Evolutionary conservation across 345 rosid genomes (phyloP).

Genomic region (Gossypium rotundifolium): DNA sequence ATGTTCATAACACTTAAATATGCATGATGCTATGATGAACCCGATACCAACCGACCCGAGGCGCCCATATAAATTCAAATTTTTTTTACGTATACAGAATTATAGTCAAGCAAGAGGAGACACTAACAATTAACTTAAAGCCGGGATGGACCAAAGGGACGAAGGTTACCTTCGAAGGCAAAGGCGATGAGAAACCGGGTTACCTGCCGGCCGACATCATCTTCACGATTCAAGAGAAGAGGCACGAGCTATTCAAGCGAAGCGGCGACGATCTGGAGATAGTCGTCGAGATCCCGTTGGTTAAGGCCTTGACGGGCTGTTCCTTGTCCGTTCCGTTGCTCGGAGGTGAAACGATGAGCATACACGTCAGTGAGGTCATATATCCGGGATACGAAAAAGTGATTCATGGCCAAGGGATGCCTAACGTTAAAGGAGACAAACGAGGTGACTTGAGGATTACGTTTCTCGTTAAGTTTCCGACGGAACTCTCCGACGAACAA

Average conservation of each 20-base stretch:
- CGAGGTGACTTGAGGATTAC: conserved; percentile 59
- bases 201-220: conserved; percentile 60
- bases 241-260: conserved; percentile 52
- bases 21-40: not conserved
- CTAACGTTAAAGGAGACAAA: conserved; percentile 39
- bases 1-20: not conserved
- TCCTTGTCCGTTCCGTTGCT: conserved; percentile 58
- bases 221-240: conserved; percentile 52
- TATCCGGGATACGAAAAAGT: conserved; percentile 61
- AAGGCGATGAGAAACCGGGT: conserved; percentile 76
- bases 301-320: conserved; percentile 77
- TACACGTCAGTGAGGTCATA: conserved; percentile 47
- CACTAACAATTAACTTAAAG: conserved; percentile 48
- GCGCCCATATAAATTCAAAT: no score
- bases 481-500: conserved; percentile 42
- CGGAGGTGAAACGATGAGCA: conserved; percentile 49
- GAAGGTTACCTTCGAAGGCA: conserved; percentile 75
- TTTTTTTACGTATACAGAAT: conserved; percentile 27
- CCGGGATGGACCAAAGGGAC: conserved; percentile 97
- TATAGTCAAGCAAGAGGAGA: conserved; percentile 57
- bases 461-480: conserved; percentile 59
- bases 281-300: conserved; percentile 60
- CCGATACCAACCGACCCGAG: no score
- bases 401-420: conserved; percentile 73
- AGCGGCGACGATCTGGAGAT: conserved; percentile 58